These are phyloP conservation scores for Saturnispora hagleri DNA, from an alignment of 805 yeast species.

Conservation along the genomic window DNA sequence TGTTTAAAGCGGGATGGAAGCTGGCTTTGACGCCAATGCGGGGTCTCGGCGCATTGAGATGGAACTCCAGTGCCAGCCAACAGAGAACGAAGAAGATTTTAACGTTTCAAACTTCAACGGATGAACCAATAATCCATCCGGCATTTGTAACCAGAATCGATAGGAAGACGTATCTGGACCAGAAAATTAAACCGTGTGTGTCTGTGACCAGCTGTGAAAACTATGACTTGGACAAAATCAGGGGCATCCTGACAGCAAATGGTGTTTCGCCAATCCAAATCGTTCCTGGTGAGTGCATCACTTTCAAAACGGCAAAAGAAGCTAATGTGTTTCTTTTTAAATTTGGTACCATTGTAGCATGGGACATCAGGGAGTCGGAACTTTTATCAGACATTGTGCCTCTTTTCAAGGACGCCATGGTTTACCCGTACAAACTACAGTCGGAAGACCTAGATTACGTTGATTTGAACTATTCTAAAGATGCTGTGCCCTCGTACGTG, in stretches of 20 bases:
- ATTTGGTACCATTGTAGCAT: conserved; percentile 74
- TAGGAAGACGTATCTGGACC: conserved; percentile 3
- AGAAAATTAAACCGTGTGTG: conserved; percentile 38
- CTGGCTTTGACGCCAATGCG: neutral
- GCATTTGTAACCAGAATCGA: conserved; percentile 11
- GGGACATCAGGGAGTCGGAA: conserved; percentile 63
- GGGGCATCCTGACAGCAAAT: conserved; percentile 29
- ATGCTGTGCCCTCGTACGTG: conserved; percentile 23
- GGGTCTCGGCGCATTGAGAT: neutral
- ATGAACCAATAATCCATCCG: conserved; percentile 13
- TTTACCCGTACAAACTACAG: conserved; percentile 45
- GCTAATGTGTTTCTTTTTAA: conserved; percentile 47
- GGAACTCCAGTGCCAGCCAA: neutral
- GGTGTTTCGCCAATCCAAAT: conserved; percentile 29
- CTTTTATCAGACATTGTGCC: conserved; percentile 43
- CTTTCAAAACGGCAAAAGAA: conserved; percentile 38
- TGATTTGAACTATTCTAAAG: conserved; percentile 8
- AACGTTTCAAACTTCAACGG: conserved; percentile 9
- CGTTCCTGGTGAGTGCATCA: conserved; percentile 50
- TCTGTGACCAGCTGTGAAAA: conserved; percentile 66
- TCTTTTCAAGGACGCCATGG: conserved; percentile 38
- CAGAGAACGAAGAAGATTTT: conserved; percentile 9
- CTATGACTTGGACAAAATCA: conserved; percentile 47
- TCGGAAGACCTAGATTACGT: conserved; percentile 83
- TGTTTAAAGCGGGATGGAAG: neutral